Conservation (phyloP, 2,329 filamentous ascomycete genomes). For the Hypoxylon sp. region DNA sequence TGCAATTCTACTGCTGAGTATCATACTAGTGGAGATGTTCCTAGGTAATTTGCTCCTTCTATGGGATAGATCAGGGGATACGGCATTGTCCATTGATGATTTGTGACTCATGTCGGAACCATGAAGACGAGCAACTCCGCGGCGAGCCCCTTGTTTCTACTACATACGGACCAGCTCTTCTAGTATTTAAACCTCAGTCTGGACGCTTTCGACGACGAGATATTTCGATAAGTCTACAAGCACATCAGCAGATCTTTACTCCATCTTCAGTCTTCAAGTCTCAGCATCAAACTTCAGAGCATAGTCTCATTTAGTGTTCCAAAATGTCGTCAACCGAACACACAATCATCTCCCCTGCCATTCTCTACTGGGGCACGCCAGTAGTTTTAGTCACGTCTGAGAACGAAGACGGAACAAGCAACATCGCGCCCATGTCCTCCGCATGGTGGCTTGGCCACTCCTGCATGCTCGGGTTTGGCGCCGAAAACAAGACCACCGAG, state of each 20-base stretch:
- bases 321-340: constrained; percentile 35
- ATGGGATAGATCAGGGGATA: constrained; percentile 8
- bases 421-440: constrained; percentile 62
- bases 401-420: constrained; percentile 59
- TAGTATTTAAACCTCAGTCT: constrained; percentile 23
- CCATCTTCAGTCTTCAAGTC: constrained; percentile 1
- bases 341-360: constrained; percentile 56
- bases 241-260: neutral
- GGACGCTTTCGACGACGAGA: neutral
- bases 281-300: constrained; percentile 10
- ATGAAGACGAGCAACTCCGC: constrained; percentile 29
- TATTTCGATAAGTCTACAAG: neutral
- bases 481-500: constrained; percentile 56
- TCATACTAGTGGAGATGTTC: constrained; percentile 5
- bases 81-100: neutral
- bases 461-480: constrained; percentile 60
- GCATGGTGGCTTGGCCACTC: constrained; percentile 61
- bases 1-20: constrained; percentile 5
- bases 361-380: constrained; percentile 60
- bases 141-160: neutral
- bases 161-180: neutral
- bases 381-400: constrained; percentile 58
- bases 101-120: constrained; percentile 18
- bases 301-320: neutral
- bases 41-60: neutral